phyloP scores from a whole-genome alignment of 2,329 filamentous ascomycete genomes.

The Paramyrothecium sp. region DNA sequence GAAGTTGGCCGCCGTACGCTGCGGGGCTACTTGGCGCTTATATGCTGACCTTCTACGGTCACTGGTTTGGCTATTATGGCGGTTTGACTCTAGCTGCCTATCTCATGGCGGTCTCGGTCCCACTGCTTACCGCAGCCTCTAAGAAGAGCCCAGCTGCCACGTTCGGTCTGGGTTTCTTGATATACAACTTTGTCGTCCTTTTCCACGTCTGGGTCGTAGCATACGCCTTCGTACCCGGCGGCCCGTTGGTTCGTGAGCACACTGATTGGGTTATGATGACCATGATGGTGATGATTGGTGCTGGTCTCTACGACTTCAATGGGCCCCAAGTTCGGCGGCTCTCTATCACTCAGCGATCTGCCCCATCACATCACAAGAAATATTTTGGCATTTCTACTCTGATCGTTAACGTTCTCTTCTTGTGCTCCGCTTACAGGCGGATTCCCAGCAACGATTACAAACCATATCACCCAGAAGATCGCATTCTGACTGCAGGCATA shows the following conservation, averaged over 20 bases:
- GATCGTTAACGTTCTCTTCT: constrained; percentile 76
- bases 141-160: constrained; percentile 74
- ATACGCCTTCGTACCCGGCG: constrained; percentile 95
- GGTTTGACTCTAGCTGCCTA: constrained; percentile 75
- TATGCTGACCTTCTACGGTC: constrained; percentile 69
- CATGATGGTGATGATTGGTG: constrained; percentile 81
- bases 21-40: constrained; percentile 77
- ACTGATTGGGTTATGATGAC: constrained; percentile 94
- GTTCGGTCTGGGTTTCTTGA: constrained; percentile 84
- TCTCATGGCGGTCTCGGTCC: constrained; percentile 74
- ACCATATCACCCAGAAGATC: constrained; percentile 84
- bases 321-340: constrained; percentile 33
- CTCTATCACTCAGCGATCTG: constrained; percentile 17
- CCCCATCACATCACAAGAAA: constrained; percentile 45
- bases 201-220: constrained; percentile 99
- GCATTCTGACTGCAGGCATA: constrained; percentile 88
- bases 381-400: constrained; percentile 59
- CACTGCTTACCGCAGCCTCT: constrained; percentile 73
- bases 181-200: constrained; percentile 93
- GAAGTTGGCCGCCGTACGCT: constrained; percentile 78
- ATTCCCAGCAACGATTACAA: constrained; percentile 92
- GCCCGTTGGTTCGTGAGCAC: constrained; percentile 85
- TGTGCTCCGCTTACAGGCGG: constrained; percentile 79
- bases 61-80: constrained; percentile 91
- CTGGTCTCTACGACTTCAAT: constrained; percentile 75